Evolutionary conservation across 768 basidiomycete genomes (phyloP).

Genomic region (Boletus vinaceobasis): DNA sequence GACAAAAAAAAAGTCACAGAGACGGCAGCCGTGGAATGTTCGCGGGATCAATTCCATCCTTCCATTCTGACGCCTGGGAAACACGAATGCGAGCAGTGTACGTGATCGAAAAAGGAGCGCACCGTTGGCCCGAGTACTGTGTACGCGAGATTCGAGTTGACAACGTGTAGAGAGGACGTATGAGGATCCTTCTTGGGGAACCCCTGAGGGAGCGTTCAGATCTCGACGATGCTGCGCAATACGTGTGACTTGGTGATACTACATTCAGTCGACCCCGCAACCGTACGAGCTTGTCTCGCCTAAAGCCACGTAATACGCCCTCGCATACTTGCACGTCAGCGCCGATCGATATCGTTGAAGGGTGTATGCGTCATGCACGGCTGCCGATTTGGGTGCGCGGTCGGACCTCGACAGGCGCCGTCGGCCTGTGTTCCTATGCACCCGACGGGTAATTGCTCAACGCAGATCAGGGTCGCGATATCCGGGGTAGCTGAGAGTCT

Average conservation of each 20-base stretch:
- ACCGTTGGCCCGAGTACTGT: not conserved
- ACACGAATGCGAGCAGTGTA: not conserved
- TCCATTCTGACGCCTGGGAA: slow-evolving; percentile 16
- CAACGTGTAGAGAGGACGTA: slow-evolving; percentile 14
- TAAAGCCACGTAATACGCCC: not conserved
- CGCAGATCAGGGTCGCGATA: slow-evolving; percentile 19
- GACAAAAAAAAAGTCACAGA: not conserved
- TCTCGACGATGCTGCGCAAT: not conserved
- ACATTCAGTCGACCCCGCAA: not conserved
- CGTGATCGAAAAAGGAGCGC: not conserved
- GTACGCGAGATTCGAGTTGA: not conserved
- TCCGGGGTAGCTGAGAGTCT: slow-evolving; percentile 5
- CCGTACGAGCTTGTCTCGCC: not conserved
- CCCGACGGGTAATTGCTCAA: not conserved
- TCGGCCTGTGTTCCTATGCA: not conserved
- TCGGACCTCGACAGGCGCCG: not conserved
- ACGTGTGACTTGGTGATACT: not conserved
- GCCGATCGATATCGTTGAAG: not conserved
- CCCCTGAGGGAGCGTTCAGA: not conserved
- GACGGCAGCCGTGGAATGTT: not conserved
- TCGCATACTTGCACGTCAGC: not conserved
- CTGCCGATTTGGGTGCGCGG: not conserved
- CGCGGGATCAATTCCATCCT: slow-evolving; percentile 7
- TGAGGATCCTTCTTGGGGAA: slow-evolving; percentile 4
- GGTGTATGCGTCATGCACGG: not conserved